Evolutionary conservation across 2,329 filamentous ascomycete species (phyloP).

Genomic region (Zymoseptoria brevis): DNA sequence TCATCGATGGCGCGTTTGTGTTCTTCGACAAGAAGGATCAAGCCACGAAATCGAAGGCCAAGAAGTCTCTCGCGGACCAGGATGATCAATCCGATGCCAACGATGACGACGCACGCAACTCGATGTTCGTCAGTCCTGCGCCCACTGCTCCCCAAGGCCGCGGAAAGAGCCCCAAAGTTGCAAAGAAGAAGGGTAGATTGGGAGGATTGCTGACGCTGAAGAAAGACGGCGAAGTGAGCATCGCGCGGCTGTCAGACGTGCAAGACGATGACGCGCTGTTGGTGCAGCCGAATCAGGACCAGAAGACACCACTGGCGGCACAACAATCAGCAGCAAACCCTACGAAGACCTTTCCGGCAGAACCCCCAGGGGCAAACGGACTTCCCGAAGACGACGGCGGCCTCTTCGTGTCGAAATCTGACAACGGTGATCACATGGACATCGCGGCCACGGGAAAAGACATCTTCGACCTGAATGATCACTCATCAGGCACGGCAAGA

Average conservation of each 20-base stretch:
- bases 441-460: background rate
- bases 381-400: background rate
- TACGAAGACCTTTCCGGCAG: background rate
- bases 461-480: background rate
- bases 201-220: background rate
- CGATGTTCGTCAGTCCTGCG: background rate
- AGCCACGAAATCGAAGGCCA: background rate
- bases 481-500: background rate
- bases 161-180: background rate
- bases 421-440: background rate
- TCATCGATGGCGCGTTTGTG: conserved; percentile 1
- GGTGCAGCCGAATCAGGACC: background rate
- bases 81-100: background rate
- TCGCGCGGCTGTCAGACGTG: background rate
- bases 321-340: background rate
- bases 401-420: background rate
- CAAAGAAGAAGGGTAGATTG: background rate
- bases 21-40: conserved; percentile 1
- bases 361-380: background rate
- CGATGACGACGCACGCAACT: background rate
- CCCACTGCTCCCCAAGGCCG: background rate
- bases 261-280: background rate
- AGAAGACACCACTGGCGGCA: background rate
- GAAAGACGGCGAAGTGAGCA: background rate
- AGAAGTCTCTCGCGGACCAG: background rate